A percentile compares a stretch with the other conserved stretches of the same genome.
These are phyloP conservation scores for Kluyveromyces aestuarii DNA, from an alignment of 805 yeast genomes.

Conservation along the genomic window DNA sequence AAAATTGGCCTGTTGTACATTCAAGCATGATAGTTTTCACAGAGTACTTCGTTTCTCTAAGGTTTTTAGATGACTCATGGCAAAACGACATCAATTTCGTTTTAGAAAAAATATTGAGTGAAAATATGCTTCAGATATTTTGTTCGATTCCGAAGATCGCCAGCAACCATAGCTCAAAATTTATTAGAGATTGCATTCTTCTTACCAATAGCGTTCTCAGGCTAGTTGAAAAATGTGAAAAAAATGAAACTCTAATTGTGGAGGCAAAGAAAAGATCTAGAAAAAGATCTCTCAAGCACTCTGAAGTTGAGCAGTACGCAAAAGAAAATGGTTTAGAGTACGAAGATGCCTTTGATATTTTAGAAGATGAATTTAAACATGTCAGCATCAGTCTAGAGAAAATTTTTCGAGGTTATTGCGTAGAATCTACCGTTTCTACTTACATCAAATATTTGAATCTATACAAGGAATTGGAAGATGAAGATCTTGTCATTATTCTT, in stretches of 20 bases:
- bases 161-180: conserved; percentile 51
- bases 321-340: conserved; percentile 24
- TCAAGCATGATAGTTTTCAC: conserved; percentile 61
- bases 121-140: conserved; percentile 46
- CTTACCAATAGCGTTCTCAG: conserved; percentile 57
- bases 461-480: conserved; percentile 52
- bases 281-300: conserved; percentile 14
- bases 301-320: conserved; percentile 29
- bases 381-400: conserved; percentile 16
- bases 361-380: conserved; percentile 8
- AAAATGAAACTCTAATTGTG: conserved; percentile 42
- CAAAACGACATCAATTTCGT: conserved; percentile 45
- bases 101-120: conserved; percentile 61
- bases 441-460: conserved; percentile 54
- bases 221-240: conserved; percentile 54
- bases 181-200: conserved; percentile 51
- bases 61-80: conserved; percentile 33
- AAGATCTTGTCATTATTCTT: conserved; percentile 53
- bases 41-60: conserved; percentile 43
- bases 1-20: conserved; percentile 53
- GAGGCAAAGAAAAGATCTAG: conserved; percentile 34
- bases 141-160: conserved; percentile 56
- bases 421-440: conserved; percentile 53
- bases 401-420: conserved; percentile 16
- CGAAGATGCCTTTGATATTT: conserved; percentile 26